Evolutionary conservation across 345 rosid genomes (phyloP), one percentile per base, ranked within the genome.

Genomic region (Melastoma malabathricum): DNA sequence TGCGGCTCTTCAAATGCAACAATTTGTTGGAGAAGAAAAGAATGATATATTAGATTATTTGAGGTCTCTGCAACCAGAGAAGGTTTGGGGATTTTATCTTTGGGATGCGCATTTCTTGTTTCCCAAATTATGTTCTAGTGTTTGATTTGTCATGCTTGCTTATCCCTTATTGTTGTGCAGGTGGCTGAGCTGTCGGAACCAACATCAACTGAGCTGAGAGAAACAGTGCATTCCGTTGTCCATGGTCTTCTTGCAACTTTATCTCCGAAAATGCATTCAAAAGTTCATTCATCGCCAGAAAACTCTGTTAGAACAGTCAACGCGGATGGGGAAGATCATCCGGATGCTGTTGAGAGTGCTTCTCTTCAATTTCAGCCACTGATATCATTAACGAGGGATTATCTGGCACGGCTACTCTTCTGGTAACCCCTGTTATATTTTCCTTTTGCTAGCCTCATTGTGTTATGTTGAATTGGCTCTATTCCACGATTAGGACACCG

Each of bases 1-100:
- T 55, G 87, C 84, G 55, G 98, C 98, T 58, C 84, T 90, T 67
- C 98, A 86, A 61, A 86, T 90, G 98, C 98, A 86, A 62, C 98
- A 84, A 62, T 86, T 90, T 72, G 98, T 90, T 49, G 93, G 98
- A 0, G 98, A 90, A 79, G 98, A 90, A 77, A 84, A 82, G 80
- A 90, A 90, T 63, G 98, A 90, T 77, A 65, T 86, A 61, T 69
- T 90, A 63, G 98, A 90, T 75, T 90, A 86, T 68, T 72, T 90
- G 69, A 75, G 98, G 68, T 90, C 96, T 5, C 62, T 90, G 52
- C 82, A 82, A 67, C 98, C 98, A 29, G 98, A 90, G 68, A 90
- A 90, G 96, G 98, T 89, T 57, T 48, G 13, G 4, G 12, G 46
- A 46, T 59, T 51, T 31, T 49, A 49, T 49, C 16, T 49, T 16